phyloP scores from a whole-genome alignment of 805 yeast genomes.

The Cyberlindnera xylosilytica region DNA sequence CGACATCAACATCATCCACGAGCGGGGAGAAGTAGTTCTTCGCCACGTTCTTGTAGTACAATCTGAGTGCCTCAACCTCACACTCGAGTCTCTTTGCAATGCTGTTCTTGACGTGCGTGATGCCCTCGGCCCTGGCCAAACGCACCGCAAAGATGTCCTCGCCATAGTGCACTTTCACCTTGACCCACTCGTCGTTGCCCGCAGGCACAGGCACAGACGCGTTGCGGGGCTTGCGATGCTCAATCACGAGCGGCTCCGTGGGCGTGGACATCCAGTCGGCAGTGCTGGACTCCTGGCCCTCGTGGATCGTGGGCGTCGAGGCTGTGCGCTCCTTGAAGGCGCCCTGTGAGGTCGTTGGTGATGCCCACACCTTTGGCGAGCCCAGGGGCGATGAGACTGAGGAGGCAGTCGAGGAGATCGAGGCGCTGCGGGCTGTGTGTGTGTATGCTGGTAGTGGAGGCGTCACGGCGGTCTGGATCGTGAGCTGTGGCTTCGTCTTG shows the following conservation, averaged over 20 bases:
- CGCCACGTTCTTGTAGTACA: conserved; percentile 18
- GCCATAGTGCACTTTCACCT: conserved; percentile 23
- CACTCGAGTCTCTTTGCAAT: conserved; percentile 26
- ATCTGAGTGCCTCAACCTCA: conserved; percentile 12
- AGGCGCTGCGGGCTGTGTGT: neutral
- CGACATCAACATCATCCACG: conserved; percentile 20
- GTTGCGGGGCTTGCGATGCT: neutral
- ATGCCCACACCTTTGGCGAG: conserved; percentile 24
- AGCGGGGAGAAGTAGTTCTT: conserved; percentile 21
- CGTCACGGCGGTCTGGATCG: conserved; percentile 23
- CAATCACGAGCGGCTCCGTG: conserved; percentile 9
- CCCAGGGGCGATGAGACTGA: conserved; percentile 1
- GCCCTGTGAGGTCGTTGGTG: conserved; percentile 18
- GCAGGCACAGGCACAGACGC: neutral
- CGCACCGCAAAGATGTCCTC: conserved; percentile 28
- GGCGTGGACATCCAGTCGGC: conserved; percentile 19
- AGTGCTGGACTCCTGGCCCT: conserved; percentile 11
- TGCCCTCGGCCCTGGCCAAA: neutral
- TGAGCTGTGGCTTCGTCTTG: conserved; percentile 16
- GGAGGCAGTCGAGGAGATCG: neutral
- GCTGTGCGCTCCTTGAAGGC: conserved; percentile 6
- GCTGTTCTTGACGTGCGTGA: conserved; percentile 16
- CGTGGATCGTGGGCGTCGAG: conserved; percentile 14
- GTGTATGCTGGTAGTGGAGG: conserved; percentile 26
- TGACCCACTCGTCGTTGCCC: conserved; percentile 8